Conservation (phyloP, 495 filamentous ascomycete genomes). For the Penicillium turbatum region DNA sequence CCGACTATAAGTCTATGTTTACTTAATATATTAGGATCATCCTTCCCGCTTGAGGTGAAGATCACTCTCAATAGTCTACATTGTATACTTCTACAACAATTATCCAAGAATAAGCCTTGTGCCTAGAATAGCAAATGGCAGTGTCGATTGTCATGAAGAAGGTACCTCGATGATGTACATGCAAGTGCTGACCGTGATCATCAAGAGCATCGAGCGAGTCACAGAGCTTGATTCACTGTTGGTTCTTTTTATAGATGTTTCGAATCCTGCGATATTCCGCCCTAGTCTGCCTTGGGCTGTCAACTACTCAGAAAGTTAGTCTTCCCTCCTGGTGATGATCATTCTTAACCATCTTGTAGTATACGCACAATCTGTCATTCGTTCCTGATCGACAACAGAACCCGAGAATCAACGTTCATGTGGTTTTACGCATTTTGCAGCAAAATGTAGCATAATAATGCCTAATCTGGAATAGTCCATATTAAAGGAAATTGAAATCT, state of each 20-base stretch:
- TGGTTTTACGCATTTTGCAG: background rate
- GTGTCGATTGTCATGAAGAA: background rate
- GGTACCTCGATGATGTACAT: background rate
- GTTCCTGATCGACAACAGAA: background rate
- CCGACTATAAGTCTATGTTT: too few relatives aligned
- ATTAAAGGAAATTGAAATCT: background rate
- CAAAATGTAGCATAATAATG: background rate
- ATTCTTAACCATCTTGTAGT: background rate
- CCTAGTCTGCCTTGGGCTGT: background rate
- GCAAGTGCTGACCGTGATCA: background rate
- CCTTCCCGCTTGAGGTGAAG: background rate
- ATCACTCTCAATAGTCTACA: background rate
- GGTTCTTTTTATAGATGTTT: slow-evolving; percentile 19
- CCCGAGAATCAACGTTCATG: background rate
- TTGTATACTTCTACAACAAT: too few relatives aligned
- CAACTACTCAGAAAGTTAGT: too few relatives aligned
- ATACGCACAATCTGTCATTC: background rate
- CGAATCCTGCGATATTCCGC: background rate
- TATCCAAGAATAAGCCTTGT: background rate
- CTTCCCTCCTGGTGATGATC: background rate
- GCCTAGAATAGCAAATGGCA: background rate
- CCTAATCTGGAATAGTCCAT: background rate
- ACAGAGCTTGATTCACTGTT: slow-evolving; percentile 9
- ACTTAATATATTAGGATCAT: background rate
- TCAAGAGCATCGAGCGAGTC: slow-evolving; percentile 4